Evolutionary conservation across 2,329 filamentous ascomycete genomes (phyloP), one percentile per base, ranked within the genome.

Genomic region (Aureobasidium leucospermi): DNA sequence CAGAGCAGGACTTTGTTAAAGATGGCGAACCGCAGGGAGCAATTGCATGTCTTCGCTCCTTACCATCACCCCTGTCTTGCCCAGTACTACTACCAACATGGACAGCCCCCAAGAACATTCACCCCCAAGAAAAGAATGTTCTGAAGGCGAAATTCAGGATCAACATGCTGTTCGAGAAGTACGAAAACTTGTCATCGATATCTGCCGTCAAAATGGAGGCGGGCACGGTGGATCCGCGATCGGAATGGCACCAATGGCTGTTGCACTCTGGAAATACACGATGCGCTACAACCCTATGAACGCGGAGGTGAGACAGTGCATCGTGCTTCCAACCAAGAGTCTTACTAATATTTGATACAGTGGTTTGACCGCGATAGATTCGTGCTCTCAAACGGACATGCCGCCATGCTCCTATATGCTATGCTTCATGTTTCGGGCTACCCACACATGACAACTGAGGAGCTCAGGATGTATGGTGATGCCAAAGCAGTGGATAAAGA

Each of bases 391-490:
- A 78, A 78, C 62, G 75, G 64, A 31, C 63, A 63, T 29, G 51
- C 58, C 45, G 45, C 36, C 31, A 53, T 83, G 23, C 82, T 81
- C 62, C 78, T 81, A 60, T 83, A 84, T 68, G 67, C 71, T 0
- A 79, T 83, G 61, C 70, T 81, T 8, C 78, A 84, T 61, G 73
- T 84, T 9, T 72, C 73, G 1, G 81, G 81, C 47, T 83, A 81
- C 70, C 76, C 78, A 61, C 69, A 70, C 61, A 81, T 81, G 81
- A 83, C 81, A 0, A 67, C 82, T 7, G 80, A 83, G 6, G 78
- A 84, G 65, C 75, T 84, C 55, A 82, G 81, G 67, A 78, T 76
- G 1, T 84, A 84, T 61, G 77, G 80, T 68, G 80, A 74, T 65
- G 71, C 61, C 6, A 61, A 64, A 19, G 55, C 55, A 29, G 61